A percentile compares a stretch with the other conserved stretches of the same genome.
Evolutionary conservation across 257 asterid species (phyloP).

Genomic region (Linaria vulgaris): DNA sequence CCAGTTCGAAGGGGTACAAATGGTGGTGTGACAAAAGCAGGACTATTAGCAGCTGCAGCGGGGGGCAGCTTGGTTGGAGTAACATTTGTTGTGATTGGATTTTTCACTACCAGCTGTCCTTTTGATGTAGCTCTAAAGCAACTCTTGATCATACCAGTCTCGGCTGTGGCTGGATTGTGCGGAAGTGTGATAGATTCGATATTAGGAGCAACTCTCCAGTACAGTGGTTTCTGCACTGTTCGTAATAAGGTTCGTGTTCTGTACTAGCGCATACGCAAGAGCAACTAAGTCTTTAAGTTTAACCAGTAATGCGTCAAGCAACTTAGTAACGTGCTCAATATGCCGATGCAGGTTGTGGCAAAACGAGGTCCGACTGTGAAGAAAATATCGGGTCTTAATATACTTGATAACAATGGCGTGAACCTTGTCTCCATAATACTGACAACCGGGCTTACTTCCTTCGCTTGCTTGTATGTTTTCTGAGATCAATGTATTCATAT

Average conservation of each 20-base stretch:
- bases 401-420: slow-evolving; percentile 87
- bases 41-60: slow-evolving; percentile 81
- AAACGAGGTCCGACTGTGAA: slow-evolving; percentile 90
- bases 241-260: slow-evolving; percentile 73
- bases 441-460: slow-evolving; percentile 57
- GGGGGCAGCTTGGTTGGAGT: slow-evolving; percentile 80
- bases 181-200: slow-evolving; percentile 90
- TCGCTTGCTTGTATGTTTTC: slow-evolving; percentile 61
- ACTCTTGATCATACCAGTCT: slow-evolving; percentile 67
- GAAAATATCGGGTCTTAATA: slow-evolving; percentile 73
- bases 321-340: too few species aligned
- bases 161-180: slow-evolving; percentile 75
- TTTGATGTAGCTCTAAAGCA: slow-evolving; percentile 56
- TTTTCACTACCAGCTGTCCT: slow-evolving; percentile 63
- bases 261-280: not conserved
- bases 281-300: not conserved
- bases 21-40: slow-evolving; percentile 89
- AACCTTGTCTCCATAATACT: slow-evolving; percentile 70
- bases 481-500: slow-evolving; percentile 28
- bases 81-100: slow-evolving; percentile 65
- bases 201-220: slow-evolving; percentile 92
- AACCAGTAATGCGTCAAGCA: too few species aligned
- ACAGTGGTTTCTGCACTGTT: slow-evolving; percentile 85
- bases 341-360: slow-evolving; percentile 64
- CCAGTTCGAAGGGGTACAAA: slow-evolving; percentile 90